Evolutionary conservation across 1,139 yeast genomes (phyloP), one percentile per base, ranked within the genome.

Genomic region (Ogataea hybrid): DNA sequence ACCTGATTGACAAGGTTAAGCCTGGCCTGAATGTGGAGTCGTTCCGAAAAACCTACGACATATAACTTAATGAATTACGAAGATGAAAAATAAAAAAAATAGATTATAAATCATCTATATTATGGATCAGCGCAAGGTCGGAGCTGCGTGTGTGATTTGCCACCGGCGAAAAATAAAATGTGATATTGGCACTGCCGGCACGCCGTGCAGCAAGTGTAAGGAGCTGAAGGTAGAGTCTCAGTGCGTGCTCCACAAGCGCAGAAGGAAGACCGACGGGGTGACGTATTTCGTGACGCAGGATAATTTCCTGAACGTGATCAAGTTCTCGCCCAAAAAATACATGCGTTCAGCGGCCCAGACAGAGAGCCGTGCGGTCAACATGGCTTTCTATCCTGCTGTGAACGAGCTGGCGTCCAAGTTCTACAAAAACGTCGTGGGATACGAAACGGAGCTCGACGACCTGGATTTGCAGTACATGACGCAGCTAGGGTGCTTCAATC

Each of bases 11-110:
- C 54, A 72, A 75, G 62, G 95, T 92, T 10, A 79, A 78, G 53
- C 94, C 94, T 2, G 94, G 92, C 6, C 81, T 89, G 84, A 82
- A 84, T 56, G 75, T 89, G 54, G 70, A 75, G 40, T 81, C 78
- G 49, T 90, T 90, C 67, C 74, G 90, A 51, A 71, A 68, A n/a
- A 94, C 86, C 56, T 89, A 89, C 61, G 52, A 42, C 11, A 41
- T 52, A 20, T 53, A 32, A 22, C 11, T 20, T 32, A 28, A 32
- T 32, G 32, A 32, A n/a, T 20, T 23, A 32, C 32, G 32, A 6
- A 18, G 20, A 18, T 6, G 20, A 18, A 29, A 16, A 17, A 29
- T 14, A 4, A 14, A 27, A 27, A n/a, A 36, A 27, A 18, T 3
- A 17, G n/a, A 16, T 25, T 28, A 23, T 4, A 12, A 29, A 23